Conservation (phyloP, 2,329 filamentous ascomycete genomes). For the Mycocentrospora acerina region DNA sequence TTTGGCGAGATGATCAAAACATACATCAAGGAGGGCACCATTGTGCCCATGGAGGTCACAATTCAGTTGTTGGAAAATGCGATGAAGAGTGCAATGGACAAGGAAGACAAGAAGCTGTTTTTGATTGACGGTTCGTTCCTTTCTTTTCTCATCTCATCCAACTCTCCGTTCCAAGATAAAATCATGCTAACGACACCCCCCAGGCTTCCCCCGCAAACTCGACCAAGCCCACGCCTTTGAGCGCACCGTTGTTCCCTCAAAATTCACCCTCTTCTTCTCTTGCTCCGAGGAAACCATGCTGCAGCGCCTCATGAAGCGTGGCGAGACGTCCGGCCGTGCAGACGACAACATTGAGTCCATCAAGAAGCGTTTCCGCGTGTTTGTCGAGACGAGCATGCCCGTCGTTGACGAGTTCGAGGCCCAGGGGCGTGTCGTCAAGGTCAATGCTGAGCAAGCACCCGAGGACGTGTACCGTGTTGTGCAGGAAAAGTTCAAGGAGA, state of each 20-base stretch:
- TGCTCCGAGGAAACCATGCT: conserved; percentile 90
- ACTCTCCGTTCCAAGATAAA: neutral
- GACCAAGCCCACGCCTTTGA: conserved; percentile 97
- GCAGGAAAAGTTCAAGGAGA: conserved; percentile 35
- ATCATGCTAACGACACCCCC: neutral
- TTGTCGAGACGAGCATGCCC: conserved; percentile 95
- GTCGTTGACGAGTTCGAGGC: conserved; percentile 83
- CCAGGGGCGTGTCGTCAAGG: conserved; percentile 76
- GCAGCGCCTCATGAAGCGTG: conserved; percentile 77
- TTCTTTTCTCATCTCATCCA: neutral
- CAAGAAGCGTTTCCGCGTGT: conserved; percentile 92
- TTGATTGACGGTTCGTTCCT: conserved; percentile 59
- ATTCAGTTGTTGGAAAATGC: conserved; percentile 91
- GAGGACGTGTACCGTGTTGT: conserved; percentile 64
- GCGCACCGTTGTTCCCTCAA: conserved; percentile 77
- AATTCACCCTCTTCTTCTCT: conserved; percentile 90
- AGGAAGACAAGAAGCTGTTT: conserved; percentile 65
- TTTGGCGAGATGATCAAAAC: conserved; percentile 91
- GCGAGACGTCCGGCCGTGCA: conserved; percentile 85
- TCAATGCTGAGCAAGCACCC: conserved; percentile 69
- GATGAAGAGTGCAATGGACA: conserved; percentile 70
- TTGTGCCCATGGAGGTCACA: conserved; percentile 99
- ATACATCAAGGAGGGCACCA: conserved; percentile 91
- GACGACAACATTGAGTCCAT: conserved; percentile 97
- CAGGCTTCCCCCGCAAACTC: conserved; percentile 91